Conservation (phyloP, 2,329 filamentous ascomycete genomes). For the Penicillium sp. region DNA sequence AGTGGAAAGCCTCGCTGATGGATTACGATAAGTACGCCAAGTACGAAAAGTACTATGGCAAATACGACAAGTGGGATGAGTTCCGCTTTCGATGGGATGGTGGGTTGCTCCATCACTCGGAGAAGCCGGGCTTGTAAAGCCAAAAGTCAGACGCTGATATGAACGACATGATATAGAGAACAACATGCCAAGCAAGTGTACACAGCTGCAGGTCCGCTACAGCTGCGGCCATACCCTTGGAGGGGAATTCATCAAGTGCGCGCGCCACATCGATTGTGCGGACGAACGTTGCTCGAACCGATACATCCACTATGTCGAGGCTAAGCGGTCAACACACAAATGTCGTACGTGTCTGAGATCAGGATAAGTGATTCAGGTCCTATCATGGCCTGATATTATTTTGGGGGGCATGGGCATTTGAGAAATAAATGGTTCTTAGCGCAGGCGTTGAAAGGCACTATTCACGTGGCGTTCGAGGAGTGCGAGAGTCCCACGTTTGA, state of each 20-base stretch:
- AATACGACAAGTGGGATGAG: constrained; percentile 5
- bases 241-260: constrained; percentile 21
- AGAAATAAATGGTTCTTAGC: background rate
- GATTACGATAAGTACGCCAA: background rate
- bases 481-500: background rate
- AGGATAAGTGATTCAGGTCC: background rate
- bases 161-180: background rate
- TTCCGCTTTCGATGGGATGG: background rate
- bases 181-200: constrained; percentile 4
- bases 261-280: constrained; percentile 10
- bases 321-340: constrained; percentile 15
- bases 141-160: background rate
- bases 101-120: background rate
- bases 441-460: background rate
- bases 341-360: constrained; percentile 15
- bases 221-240: constrained; percentile 16
- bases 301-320: constrained; percentile 11
- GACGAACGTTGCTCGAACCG: constrained; percentile 16
- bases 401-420: no score
- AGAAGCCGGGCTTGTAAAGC: background rate
- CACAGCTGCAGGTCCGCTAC: constrained; percentile 17
- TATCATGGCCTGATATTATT: background rate
- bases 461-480: background rate
- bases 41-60: constrained; percentile 3
- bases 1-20: background rate